Conservation (phyloP, 306 rosid genomes). For the Trichosanthes cucumerina region DNA sequence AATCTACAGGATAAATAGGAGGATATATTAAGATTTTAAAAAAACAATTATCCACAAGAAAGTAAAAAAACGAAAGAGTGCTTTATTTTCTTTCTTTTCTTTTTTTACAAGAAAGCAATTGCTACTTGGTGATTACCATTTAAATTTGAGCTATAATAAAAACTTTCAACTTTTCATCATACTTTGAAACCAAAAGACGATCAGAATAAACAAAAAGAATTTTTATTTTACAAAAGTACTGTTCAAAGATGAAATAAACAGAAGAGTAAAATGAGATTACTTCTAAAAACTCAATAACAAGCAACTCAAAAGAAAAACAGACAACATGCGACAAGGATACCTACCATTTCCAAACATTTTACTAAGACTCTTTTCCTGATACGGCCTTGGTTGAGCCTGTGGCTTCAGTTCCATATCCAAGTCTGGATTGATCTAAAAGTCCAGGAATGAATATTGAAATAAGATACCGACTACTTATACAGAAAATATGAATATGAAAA, state of each 20-base stretch:
- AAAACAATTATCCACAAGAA: neutral
- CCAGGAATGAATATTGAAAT: conserved; percentile 8
- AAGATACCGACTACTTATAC: neutral
- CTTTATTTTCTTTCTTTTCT: neutral
- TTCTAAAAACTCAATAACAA: neutral
- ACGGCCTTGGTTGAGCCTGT: conserved; percentile 95
- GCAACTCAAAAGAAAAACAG: neutral
- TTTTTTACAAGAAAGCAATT: neutral
- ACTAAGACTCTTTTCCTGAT: conserved; percentile 97
- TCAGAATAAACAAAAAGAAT: neutral
- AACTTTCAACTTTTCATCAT: neutral
- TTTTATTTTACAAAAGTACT: neutral
- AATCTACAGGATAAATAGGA: neutral
- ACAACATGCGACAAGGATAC: neutral
- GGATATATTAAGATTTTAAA: neutral
- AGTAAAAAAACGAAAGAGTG: neutral
- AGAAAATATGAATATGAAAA: neutral
- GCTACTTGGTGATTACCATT: neutral
- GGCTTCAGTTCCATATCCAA: conserved; percentile 93
- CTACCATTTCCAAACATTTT: conserved; percentile 99
- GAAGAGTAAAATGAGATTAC: neutral
- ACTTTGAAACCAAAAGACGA: neutral
- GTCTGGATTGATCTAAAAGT: conserved; percentile 81
- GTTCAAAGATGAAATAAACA: neutral
- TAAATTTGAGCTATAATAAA: neutral